A percentile compares a stretch with the other conserved stretches of the same genome.
Conservation (phyloP, 768 basidiomycete genomes). For the Pleurotus eryngii region DNA sequence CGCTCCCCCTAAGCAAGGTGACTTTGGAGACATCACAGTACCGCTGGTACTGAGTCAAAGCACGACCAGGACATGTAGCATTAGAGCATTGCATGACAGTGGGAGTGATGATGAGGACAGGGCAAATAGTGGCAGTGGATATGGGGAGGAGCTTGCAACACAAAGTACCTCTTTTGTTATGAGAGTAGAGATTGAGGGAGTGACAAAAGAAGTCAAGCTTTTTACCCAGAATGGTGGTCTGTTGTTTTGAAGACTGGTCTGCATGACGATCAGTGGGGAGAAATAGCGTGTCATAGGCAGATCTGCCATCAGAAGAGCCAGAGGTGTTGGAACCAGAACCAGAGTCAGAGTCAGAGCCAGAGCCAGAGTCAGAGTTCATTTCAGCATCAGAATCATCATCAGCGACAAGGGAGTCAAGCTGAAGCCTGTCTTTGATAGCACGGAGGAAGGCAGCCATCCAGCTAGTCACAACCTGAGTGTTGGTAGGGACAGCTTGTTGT, state of each 20-base stretch:
- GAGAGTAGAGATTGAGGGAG: no score
- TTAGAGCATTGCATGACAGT: slow-evolving; percentile 4
- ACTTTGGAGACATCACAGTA: slow-evolving; percentile 12
- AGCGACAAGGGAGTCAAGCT: background rate
- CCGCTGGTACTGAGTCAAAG: background rate
- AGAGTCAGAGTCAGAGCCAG: background rate
- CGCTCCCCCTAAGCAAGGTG: slow-evolving; percentile 12
- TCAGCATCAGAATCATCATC: background rate
- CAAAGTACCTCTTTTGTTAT: no score
- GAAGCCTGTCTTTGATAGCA: background rate
- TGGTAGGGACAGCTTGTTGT: background rate
- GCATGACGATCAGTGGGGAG: no score
- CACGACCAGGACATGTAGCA: background rate
- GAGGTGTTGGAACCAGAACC: background rate
- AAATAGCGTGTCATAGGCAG: background rate
- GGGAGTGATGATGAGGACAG: background rate
- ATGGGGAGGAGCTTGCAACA: background rate
- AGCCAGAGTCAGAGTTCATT: background rate
- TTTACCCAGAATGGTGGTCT: no score
- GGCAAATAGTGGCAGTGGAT: background rate
- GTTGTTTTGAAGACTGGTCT: no score
- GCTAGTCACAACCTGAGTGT: background rate
- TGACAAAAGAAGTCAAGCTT: no score
- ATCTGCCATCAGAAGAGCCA: background rate
- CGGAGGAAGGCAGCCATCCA: background rate